A percentile compares a stretch with the other conserved stretches of the same genome.
Evolutionary conservation across 805 yeast species (phyloP).

Genomic region (Komagataella phaffii): DNA sequence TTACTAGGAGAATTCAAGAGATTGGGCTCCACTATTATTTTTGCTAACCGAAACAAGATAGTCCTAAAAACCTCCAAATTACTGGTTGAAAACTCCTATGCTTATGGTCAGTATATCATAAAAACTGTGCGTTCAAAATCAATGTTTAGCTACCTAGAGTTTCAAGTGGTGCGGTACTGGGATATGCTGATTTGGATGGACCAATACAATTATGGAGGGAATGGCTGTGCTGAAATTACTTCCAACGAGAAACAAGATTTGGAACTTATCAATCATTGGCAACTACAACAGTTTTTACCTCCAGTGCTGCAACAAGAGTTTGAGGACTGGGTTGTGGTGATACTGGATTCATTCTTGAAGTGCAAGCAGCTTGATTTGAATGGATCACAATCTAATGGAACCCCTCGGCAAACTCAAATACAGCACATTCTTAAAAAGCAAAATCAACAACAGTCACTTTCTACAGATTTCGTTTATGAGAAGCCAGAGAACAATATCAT

Average conservation of each 20-base stretch:
- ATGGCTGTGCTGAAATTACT: slow-evolving; percentile 32
- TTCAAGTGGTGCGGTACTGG: slow-evolving; percentile 72
- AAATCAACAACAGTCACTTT: slow-evolving; percentile 11
- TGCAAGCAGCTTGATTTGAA: slow-evolving; percentile 27
- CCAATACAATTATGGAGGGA: slow-evolving; percentile 74
- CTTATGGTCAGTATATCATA: slow-evolving; percentile 75
- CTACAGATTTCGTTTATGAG: slow-evolving; percentile 5
- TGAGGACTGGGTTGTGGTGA: slow-evolving; percentile 73
- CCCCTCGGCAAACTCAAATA: slow-evolving; percentile 63
- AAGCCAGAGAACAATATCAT: slow-evolving; percentile 6
- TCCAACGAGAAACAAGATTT: slow-evolving; percentile 29
- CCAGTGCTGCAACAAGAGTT: slow-evolving; percentile 66
- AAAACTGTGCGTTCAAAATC: slow-evolving; percentile 72
- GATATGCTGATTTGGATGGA: slow-evolving; percentile 95
- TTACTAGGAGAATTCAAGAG: slow-evolving; percentile 65
- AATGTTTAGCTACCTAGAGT: slow-evolving; percentile 68
- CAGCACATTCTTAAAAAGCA: slow-evolving; percentile 35
- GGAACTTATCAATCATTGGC: slow-evolving; percentile 59
- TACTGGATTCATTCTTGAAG: slow-evolving; percentile 56
- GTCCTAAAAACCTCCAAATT: slow-evolving; percentile 62
- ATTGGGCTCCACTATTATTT: slow-evolving; percentile 69
- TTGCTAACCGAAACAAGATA: slow-evolving; percentile 67
- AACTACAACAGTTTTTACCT: slow-evolving; percentile 63
- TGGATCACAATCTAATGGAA: slow-evolving; percentile 15
- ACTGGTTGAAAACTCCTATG: slow-evolving; percentile 77